A percentile compares a stretch with the other conserved stretches of the same genome.
Conservation (phyloP, 495 filamentous ascomycete genomes). For the Trichoderma erinaceum region DNA sequence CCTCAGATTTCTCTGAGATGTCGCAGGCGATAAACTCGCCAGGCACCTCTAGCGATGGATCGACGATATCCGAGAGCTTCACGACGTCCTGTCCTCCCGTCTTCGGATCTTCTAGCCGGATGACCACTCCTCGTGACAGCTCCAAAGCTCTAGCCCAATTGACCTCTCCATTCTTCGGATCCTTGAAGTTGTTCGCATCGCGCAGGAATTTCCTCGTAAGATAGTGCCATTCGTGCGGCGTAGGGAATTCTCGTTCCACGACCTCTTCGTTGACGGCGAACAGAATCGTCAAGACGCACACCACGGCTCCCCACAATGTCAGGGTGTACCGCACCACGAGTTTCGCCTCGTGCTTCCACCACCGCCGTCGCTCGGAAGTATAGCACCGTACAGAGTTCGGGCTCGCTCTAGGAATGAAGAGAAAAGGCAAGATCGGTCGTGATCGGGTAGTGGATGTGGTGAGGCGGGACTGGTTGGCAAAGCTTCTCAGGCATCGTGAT, state of each 20-base stretch:
- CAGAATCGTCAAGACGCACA: conserved; percentile 47
- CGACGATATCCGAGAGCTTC: conserved; percentile 32
- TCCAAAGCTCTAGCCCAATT: conserved; percentile 59
- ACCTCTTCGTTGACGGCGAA: conserved; percentile 59
- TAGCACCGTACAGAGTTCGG: conserved; percentile 61
- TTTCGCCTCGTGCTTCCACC: conserved; percentile 58
- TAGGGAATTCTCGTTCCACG: conserved; percentile 67
- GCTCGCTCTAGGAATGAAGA: conserved; percentile 47
- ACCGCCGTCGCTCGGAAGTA: conserved; percentile 66
- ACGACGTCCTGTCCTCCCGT: conserved; percentile 61
- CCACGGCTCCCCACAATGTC: conserved; percentile 49
- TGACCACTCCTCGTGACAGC: conserved; percentile 48
- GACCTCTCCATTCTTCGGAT: conserved; percentile 50
- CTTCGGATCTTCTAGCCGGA: conserved; percentile 55
- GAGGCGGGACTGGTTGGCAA: conserved; percentile 7
- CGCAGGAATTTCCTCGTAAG: conserved; percentile 54
- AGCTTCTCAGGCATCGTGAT: background rate
- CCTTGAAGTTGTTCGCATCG: conserved; percentile 42
- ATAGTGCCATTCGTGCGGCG: conserved; percentile 68
- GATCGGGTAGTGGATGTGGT: conserved; percentile 16
- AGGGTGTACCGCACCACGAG: conserved; percentile 54
- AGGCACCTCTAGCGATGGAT: conserved; percentile 13
- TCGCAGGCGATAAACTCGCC: conserved; percentile 40
- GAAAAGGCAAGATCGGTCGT: conserved; percentile 78
- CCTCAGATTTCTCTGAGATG: conserved; percentile 64